Evolutionary conservation across 257 asterid genomes (phyloP).

Genomic region (Solanum sejunctum): DNA sequence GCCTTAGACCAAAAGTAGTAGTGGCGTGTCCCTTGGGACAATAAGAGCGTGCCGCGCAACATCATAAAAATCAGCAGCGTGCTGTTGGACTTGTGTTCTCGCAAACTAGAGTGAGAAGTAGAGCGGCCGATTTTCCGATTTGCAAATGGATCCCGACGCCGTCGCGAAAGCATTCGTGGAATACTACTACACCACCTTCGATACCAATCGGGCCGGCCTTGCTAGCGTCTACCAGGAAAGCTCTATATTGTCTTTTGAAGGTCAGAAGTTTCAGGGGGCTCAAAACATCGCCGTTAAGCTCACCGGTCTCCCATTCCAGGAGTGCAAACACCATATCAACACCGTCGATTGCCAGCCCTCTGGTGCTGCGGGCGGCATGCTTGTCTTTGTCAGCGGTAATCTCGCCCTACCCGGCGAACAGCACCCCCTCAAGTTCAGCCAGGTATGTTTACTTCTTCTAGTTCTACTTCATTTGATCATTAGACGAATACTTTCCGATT

Average conservation of each 20-base stretch:
- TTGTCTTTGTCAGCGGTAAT: conserved; percentile 42
- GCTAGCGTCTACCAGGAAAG: conserved; percentile 34
- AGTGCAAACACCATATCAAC: conserved; percentile 37
- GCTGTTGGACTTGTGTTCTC: not conserved
- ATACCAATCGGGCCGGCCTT: conserved; percentile 26
- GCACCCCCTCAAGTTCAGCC: conserved; percentile 36
- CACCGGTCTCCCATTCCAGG: conserved; percentile 37
- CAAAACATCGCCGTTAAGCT: conserved; percentile 25
- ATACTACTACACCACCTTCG: conserved; percentile 48
- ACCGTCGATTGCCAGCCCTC: conserved; percentile 55
- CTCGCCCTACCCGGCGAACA: conserved; percentile 35
- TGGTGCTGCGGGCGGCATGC: conserved; percentile 41
- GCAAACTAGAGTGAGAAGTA: not conserved
- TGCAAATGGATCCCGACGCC: conserved; percentile 40
- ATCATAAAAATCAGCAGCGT: not conserved
- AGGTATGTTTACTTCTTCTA: not conserved
- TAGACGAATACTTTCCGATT: not conserved
- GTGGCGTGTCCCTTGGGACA: too few relatives aligned
- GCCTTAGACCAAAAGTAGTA: not conserved
- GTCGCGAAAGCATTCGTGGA: conserved; percentile 42
- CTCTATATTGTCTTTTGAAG: conserved; percentile 47
- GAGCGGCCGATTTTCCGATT: not conserved
- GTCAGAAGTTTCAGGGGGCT: conserved; percentile 37
- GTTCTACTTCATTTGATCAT: not conserved
- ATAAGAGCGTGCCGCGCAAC: not conserved